These are phyloP conservation scores for Sutorius australiensis DNA, from an alignment of 768 basidiomycete species.

Conservation along the genomic window DNA sequence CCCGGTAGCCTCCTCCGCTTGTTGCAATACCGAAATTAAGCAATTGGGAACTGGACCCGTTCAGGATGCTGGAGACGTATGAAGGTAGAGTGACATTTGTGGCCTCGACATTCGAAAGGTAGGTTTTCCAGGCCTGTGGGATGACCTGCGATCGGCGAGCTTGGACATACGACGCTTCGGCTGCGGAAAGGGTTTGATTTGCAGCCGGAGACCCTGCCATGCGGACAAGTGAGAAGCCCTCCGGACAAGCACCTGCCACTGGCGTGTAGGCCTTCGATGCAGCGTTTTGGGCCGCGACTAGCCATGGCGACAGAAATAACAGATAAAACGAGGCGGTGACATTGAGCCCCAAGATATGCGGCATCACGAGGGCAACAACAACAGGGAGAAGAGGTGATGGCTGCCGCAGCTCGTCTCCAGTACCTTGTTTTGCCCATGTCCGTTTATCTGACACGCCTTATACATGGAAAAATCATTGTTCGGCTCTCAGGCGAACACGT, in stretches of 20 bases:
- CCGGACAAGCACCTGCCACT: conserved; percentile 16
- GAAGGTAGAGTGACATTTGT: conserved; percentile 29
- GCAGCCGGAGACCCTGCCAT: conserved; percentile 19
- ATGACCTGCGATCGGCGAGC: conserved; percentile 34
- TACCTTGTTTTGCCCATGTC: neutral
- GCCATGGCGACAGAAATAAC: neutral
- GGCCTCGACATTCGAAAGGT: conserved; percentile 36
- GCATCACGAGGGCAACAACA: neutral
- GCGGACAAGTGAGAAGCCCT: conserved; percentile 28
- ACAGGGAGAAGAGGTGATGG: neutral
- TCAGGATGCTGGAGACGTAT: conserved; percentile 34
- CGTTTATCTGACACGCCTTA: neutral
- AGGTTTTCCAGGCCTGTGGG: conserved; percentile 38
- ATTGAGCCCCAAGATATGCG: neutral
- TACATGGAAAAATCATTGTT: neutral
- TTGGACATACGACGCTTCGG: conserved; percentile 37
- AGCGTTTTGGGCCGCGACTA: conserved; percentile 19
- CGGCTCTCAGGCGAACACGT: neutral
- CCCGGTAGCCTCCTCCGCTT: conserved; percentile 56
- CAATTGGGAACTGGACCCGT: conserved; percentile 13
- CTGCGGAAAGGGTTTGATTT: conserved; percentile 34
- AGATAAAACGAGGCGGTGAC: conserved; percentile 11
- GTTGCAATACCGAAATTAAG: conserved; percentile 47
- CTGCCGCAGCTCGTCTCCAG: neutral
- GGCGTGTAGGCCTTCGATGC: conserved; percentile 28